Conservation (phyloP, 192 early-diverging fungal genomes). For the Lobosporangium transversale region DNA sequence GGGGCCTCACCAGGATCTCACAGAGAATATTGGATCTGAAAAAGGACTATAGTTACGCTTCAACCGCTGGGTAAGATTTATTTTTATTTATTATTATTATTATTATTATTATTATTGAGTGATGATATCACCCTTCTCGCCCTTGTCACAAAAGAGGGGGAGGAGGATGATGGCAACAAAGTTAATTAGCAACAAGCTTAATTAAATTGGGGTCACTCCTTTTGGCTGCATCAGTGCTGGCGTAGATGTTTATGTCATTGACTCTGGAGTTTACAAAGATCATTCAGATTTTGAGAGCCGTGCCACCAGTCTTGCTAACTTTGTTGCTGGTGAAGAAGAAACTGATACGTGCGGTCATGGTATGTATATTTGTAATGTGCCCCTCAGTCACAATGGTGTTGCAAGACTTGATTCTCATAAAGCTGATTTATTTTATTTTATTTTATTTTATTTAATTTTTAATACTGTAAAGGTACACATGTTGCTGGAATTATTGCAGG, state of each 20-base stretch:
- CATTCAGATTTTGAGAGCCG: slow-evolving; percentile 63
- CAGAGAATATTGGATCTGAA: slow-evolving; percentile 48
- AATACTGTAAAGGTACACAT: slow-evolving; percentile 54
- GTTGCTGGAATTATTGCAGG: slow-evolving; percentile 69
- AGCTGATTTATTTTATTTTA: too few species aligned
- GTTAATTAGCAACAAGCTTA: too few species aligned
- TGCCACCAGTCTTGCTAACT: slow-evolving; percentile 49
- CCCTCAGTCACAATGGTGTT: background rate
- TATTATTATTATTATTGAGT: background rate
- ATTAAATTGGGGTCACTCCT: too few species aligned
- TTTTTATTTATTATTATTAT: background rate
- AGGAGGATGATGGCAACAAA: too few species aligned
- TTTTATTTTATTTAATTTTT: background rate
- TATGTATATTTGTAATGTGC: too few species aligned
- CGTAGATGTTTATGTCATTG: slow-evolving; percentile 72
- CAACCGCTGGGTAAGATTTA: slow-evolving; percentile 61
- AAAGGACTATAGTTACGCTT: slow-evolving; percentile 65
- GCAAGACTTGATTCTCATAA: background rate
- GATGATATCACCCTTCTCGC: background rate
- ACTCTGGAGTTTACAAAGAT: slow-evolving; percentile 63
- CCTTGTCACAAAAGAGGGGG: background rate
- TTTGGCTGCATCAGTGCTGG: slow-evolving; percentile 25
- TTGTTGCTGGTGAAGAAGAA: slow-evolving; percentile 42
- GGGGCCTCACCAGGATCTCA: slow-evolving; percentile 62
- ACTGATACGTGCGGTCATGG: slow-evolving; percentile 60